Base-by-base conservation (phyloP, 192 early-diverging fungal species). In the Martensiomyces pterosporus region DNA sequence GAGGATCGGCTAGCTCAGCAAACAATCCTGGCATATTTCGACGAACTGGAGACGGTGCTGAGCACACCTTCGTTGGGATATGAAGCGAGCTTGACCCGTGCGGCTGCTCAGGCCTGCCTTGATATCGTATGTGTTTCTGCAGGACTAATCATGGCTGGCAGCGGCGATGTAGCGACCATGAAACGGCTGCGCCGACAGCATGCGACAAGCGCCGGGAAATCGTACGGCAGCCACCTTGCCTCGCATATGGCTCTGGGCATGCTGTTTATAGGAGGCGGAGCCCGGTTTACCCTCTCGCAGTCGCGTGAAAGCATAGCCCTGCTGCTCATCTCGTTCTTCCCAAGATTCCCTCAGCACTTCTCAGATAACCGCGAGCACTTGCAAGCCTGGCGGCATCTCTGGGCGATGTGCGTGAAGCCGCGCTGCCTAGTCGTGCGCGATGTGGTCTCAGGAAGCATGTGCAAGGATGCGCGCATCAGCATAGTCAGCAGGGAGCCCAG, bases 111-210 rank as follows among this genome's bases (percentile, higher is more conserved):
- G 26, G 59, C 71, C 5, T 91, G 90, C 55, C 45, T 90, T 3
- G 86, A 91, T 57, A 80, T 88, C 2, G 26, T 86, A 4, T 55
- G 79, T 3, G 63, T 81, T 2, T 72, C 83, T 4, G 59, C 80
- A 0, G 77, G 84, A 1, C 77, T 90, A 41, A 81, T 97, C 0
- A 79, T 90, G 64, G 88, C 90, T 7, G 94, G 93, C 21, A 84
- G 82, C 6, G 92, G 92, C 3, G 67, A 90, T 49, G 45, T 84
- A 9, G 78, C 80, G 9, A 58, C 83, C 3, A 64, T 89, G 27
- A 53, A 71, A 29, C 49, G 84, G 15, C 50, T 94, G 16, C 75
- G 82, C 7, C 52, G 47, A 16, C 46, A 86, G 12, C 78, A 85
- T 40, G 64, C 64, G 9, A 48, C 45, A 8, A 74, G 39, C 17